Percentiles rank a stretch among this genome's conserved stretches.
These are phyloP conservation scores for Colletotrichum sp. DNA, from an alignment of 2,329 filamentous ascomycete genomes.

Conservation along the genomic window DNA sequence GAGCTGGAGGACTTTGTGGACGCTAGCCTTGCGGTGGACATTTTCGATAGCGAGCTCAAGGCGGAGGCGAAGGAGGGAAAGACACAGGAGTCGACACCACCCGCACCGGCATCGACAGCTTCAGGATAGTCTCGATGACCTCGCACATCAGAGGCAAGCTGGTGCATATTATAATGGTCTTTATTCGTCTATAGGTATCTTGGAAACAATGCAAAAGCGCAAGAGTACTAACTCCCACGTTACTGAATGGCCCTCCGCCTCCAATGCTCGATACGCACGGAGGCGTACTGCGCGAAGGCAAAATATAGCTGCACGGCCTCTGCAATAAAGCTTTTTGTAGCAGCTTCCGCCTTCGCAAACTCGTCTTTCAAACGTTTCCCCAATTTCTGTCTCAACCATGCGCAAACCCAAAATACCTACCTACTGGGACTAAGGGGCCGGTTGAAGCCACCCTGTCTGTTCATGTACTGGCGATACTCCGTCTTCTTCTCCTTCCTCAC, in stretches of 20 bases:
- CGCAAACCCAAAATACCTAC: constrained; percentile 24
- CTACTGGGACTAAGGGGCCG: constrained; percentile 69
- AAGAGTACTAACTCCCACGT: not conserved
- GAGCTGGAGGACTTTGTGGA: constrained; percentile 97
- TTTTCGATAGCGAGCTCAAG: constrained; percentile 63
- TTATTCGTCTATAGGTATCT: constrained; percentile 7
- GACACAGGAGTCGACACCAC: constrained; percentile 27
- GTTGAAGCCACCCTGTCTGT: constrained; percentile 82
- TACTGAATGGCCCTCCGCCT: not conserved
- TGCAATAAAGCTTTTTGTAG: not conserved
- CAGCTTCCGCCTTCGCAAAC: not conserved
- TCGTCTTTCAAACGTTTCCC: not conserved
- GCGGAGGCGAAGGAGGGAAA: constrained; percentile 53
- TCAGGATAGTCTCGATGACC: not conserved
- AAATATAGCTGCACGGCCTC: not conserved
- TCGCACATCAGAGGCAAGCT: not conserved
- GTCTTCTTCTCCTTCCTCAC: constrained; percentile 93
- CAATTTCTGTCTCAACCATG: not conserved
- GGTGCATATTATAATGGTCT: not conserved
- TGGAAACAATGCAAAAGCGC: not conserved
- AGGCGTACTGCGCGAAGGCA: not conserved
- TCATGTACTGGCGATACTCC: constrained; percentile 97
- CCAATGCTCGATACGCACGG: not conserved
- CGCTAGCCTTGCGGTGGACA: constrained; percentile 84
- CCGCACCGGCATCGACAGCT: constrained; percentile 11